Evolutionary conservation across 73 alveolate species (phyloP).

Genomic region (Paramecium biaurelia): DNA sequence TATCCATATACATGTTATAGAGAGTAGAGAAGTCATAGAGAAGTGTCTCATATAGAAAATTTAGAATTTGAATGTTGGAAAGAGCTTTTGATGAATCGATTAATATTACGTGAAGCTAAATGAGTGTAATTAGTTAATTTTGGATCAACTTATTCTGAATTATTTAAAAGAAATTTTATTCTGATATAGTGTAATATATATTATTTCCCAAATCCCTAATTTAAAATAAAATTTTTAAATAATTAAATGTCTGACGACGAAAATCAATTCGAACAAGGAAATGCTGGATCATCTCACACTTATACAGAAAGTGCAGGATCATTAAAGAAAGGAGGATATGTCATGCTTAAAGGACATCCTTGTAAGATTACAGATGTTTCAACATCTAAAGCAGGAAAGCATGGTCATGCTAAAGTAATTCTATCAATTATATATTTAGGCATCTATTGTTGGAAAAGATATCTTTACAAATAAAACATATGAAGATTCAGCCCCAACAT

Average conservation of each 20-base stretch:
- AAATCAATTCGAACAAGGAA: conserved; percentile 81
- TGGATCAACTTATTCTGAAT: background rate
- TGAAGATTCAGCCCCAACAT: conserved; percentile 90
- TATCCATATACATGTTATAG: background rate
- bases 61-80: conserved; percentile 15
- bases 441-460: conserved; percentile 90
- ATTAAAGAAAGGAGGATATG: conserved; percentile 83
- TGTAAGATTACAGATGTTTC: conserved; percentile 85
- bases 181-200: background rate
- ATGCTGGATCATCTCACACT: conserved; percentile 87
- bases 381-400: conserved; percentile 93
- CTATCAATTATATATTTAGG: conserved; percentile 18
- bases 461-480: conserved; percentile 87
- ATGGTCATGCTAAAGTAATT: conserved; percentile 87
- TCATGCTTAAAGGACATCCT: conserved; percentile 84
- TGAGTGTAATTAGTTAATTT: background rate
- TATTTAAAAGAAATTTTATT: conserved; percentile 11
- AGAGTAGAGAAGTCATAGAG: background rate
- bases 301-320: conserved; percentile 83
- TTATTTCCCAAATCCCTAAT: background rate
- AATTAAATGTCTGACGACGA: conserved; percentile 66
- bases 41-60: background rate
- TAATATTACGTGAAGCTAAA: background rate
- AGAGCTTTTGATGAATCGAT: background rate
- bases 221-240: conserved; percentile 20